Evolutionary conservation across 805 yeast genomes (phyloP), one percentile per base, ranked within the genome.

Genomic region (Saturnispora silvae): DNA sequence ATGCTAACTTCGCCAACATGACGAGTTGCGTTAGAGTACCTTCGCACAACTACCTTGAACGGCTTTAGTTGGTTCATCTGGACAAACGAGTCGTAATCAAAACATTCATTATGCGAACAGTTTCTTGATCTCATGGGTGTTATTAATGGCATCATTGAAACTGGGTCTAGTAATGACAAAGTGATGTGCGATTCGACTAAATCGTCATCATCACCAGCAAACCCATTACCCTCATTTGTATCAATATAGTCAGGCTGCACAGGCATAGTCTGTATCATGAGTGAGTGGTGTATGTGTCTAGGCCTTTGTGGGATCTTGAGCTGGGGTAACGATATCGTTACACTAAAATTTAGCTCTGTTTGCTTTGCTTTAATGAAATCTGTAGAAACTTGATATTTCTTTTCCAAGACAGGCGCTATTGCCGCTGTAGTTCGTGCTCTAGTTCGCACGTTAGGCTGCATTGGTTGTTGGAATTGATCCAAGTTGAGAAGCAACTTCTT

Each of bases 31-130:
- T 43, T 39, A 2, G 37, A 20, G 18, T 33, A 41, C 29, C 47
- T 28, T 32, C 46, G 41, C 14, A 53, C 45, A 1, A 49, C 50
- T 13, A 57, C 43, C 28, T 35, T 45, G 29, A 56, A 57, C 9
- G 60, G 57, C 15, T 35, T 41, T 22, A 59, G 36, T 16, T 46
- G 40, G 40, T 59, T 48, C 45, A 59, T 41, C 17, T 44, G 48
- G 29, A 53, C 33, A 38, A 59, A 59, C 4, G 57, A 48, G 4
- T 44, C 44, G 36, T 58, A 40, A 38, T 59, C 64, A 35, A 59
- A 59, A 37, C 63, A 59, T 34, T 56, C 61, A 11, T 57, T 34
- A 42, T 59, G 64, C 2, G 63, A 53, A 41, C 64, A 59, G 32
- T 38, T 55, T 26, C 50, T 41, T 2, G 57, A 46, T 31, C 59